A percentile compares a stretch with the other conserved stretches of the same genome.
phyloP scores from a whole-genome alignment of 2,329 filamentous ascomycete genomes.

The Dendryphion nanum region DNA sequence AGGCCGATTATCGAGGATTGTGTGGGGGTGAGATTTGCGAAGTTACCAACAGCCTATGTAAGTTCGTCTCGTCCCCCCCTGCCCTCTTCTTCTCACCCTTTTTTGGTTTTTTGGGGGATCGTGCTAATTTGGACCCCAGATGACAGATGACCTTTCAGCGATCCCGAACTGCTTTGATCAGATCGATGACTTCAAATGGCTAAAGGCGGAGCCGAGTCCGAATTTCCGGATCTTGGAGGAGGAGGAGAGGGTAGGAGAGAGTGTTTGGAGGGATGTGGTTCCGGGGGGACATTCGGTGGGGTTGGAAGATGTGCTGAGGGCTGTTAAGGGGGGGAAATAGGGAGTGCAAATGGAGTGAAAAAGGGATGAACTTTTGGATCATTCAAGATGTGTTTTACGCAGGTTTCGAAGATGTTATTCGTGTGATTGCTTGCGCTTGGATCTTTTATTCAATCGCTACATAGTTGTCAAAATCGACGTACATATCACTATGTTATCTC shows the following conservation, averaged over 20 bases:
- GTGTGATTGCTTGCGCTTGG: too few species aligned
- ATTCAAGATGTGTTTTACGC: too few species aligned
- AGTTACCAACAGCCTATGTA: constrained; percentile 69
- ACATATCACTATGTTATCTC: too few species aligned
- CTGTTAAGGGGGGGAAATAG: too few species aligned
- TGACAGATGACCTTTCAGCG: constrained; percentile 15
- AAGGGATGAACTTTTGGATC: too few species aligned
- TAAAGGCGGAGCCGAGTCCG: constrained; percentile 80
- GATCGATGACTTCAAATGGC: constrained; percentile 97
- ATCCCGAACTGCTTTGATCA: constrained; percentile 75
- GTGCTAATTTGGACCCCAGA: constrained; percentile 15
- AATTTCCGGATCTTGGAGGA: constrained; percentile 76
- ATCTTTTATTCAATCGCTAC: too few species aligned
- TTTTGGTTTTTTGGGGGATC: too few species aligned
- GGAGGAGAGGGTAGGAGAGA: constrained; percentile 57
- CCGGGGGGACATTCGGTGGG: constrained; percentile 10
- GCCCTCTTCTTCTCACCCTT: background rate
- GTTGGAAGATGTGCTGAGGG: constrained; percentile 16
- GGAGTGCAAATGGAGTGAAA: too few species aligned
- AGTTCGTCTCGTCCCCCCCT: too few species aligned
- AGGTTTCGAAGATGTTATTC: too few species aligned
- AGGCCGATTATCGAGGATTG: constrained; percentile 96
- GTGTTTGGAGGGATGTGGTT: constrained; percentile 68
- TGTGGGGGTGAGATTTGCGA: constrained; percentile 72
- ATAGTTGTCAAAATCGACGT: too few species aligned